phyloP scores from a whole-genome alignment of 345 rosid genomes.

The Murraya paniculata region DNA sequence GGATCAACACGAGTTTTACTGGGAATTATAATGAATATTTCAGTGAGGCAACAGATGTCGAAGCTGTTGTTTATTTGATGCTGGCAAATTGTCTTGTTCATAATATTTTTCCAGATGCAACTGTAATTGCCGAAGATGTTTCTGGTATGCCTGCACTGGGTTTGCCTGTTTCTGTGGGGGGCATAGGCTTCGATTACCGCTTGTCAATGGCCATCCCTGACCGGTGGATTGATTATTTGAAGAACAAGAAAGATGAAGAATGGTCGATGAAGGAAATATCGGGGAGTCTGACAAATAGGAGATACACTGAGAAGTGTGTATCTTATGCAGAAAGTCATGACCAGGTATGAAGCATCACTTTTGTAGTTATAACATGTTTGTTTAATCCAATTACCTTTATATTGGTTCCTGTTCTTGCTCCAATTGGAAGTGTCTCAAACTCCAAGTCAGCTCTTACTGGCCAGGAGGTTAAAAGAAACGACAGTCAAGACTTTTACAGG shows the following conservation, averaged over 20 bases:
- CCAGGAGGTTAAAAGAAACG: neutral
- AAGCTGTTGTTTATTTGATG: slow-evolving; percentile 77
- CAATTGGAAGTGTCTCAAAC: neutral
- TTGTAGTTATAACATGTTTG: slow-evolving; percentile 3
- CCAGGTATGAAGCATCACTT: slow-evolving; percentile 42
- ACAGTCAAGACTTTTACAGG: neutral
- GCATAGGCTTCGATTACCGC: slow-evolving; percentile 71
- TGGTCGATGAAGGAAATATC: slow-evolving; percentile 73
- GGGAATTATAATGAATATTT: slow-evolving; percentile 69
- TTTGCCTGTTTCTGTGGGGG: slow-evolving; percentile 57
- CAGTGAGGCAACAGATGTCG: slow-evolving; percentile 70
- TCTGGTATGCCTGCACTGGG: slow-evolving; percentile 89
- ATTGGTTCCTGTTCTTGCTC: neutral
- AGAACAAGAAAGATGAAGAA: slow-evolving; percentile 68
- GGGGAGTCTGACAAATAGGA: slow-evolving; percentile 62
- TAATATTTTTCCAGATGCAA: slow-evolving; percentile 60
- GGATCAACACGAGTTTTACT: slow-evolving; percentile 57
- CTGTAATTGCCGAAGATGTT: slow-evolving; percentile 80
- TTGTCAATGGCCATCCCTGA: slow-evolving; percentile 84
- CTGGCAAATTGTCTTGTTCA: slow-evolving; percentile 64
- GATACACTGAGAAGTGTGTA: slow-evolving; percentile 70
- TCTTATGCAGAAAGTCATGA: slow-evolving; percentile 88
- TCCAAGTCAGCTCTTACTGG: neutral
- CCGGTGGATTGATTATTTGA: slow-evolving; percentile 75
- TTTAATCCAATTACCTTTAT: slow-evolving; percentile 4